phyloP scores from a whole-genome alignment of 164 flowering plant genomes.

The Vitis labrusca region DNA sequence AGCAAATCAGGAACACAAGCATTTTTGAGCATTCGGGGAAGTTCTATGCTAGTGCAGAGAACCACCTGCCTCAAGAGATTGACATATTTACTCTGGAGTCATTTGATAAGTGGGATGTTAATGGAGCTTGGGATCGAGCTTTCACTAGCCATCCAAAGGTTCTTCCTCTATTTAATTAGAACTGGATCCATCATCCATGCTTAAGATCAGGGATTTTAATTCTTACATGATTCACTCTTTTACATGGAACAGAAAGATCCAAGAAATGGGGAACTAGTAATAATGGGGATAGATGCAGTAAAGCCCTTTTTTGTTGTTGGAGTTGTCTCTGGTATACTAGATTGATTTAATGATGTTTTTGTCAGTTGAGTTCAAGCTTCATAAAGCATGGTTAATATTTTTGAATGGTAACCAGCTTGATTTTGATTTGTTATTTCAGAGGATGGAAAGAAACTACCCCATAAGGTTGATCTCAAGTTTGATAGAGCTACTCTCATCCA shows the following conservation, averaged over 20 bases:
- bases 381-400: no score
- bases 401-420: no score
- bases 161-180: no score
- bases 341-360: no score
- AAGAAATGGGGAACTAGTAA: conserved; percentile 65
- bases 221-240: no score
- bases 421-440: conserved; percentile 25
- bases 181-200: no score
- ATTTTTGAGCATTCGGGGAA: conserved; percentile 59
- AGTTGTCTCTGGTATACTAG: conserved; percentile 51
- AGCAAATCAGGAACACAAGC: conserved; percentile 59
- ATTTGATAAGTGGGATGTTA: conserved; percentile 37
- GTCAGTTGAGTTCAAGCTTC: no score
- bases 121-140: conserved; percentile 55
- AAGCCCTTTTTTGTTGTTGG: conserved; percentile 60
- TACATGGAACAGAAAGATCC: conserved; percentile 50
- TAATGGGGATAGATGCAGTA: conserved; percentile 44
- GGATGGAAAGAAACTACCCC: conserved; percentile 58
- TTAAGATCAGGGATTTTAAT: no score
- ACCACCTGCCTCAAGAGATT: conserved; percentile 58
- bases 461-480: conserved; percentile 55
- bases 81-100: conserved; percentile 44
- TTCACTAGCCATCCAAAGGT: conserved; percentile 44
- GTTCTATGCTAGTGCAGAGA: conserved; percentile 49
- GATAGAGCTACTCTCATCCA: conserved; percentile 46